These are phyloP conservation scores for Xerocomus subilludens DNA, from an alignment of 1,284 basidiomycete species.

Conservation along the genomic window DNA sequence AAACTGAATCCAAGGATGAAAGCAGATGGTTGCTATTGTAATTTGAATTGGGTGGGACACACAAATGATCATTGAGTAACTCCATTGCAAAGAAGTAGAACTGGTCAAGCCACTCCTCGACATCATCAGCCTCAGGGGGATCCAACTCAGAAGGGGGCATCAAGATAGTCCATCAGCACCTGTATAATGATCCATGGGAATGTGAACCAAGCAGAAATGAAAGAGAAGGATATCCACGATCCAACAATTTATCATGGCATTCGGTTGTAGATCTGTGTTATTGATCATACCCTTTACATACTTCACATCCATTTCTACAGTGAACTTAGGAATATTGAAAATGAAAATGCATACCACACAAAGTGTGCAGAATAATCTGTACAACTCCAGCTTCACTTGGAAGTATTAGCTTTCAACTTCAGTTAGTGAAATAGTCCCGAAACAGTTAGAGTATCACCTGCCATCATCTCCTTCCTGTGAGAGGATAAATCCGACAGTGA, in stretches of 20 bases:
- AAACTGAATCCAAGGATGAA: no score
- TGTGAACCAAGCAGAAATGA: no score
- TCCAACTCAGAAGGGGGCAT: neutral
- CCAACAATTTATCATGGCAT: slow-evolving; percentile 57
- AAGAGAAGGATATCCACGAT: slow-evolving; percentile 54
- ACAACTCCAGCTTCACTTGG: no score
- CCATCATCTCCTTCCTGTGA: slow-evolving; percentile 47
- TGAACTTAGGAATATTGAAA: slow-evolving; percentile 1
- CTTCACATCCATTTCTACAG: slow-evolving; percentile 16
- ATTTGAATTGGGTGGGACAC: no score
- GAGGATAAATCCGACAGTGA: slow-evolving; percentile 52
- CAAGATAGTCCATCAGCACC: slow-evolving; percentile 46
- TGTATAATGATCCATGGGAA: slow-evolving; percentile 36
- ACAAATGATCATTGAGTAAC: neutral
- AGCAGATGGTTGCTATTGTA: no score
- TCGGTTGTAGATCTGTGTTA: slow-evolving; percentile 38
- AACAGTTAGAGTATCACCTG: slow-evolving; percentile 40
- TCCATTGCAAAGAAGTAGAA: neutral
- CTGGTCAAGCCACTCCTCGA: neutral
- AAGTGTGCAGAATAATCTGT: slow-evolving; percentile 50
- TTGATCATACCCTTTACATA: slow-evolving; percentile 34
- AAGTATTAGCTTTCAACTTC: slow-evolving; percentile 55
- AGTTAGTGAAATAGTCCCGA: slow-evolving; percentile 55
- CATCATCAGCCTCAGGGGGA: neutral
- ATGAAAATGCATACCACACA: neutral